phyloP scores from a whole-genome alignment of 1,284 basidiomycete species.

The Cryptococcus maquisensis region DNA sequence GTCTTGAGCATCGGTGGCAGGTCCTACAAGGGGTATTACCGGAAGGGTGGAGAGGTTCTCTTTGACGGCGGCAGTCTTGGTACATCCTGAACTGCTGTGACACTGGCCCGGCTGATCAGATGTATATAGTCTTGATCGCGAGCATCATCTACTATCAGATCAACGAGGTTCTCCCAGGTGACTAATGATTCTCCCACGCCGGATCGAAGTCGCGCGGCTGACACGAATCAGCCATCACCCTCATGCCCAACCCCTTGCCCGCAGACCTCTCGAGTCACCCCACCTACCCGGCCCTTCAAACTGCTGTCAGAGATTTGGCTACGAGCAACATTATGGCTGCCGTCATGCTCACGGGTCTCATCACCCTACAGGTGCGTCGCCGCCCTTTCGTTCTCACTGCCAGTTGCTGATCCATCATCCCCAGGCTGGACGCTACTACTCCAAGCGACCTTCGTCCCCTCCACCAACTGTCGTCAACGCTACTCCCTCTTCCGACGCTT shows the following conservation, averaged over 20 bases:
- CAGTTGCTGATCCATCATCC: not conserved
- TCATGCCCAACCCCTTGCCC: conserved; percentile 34
- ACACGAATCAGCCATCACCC: conserved; percentile 27
- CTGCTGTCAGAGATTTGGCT: conserved; percentile 40
- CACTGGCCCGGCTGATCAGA: not conserved
- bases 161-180: conserved; percentile 39
- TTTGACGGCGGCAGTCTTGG: conserved; percentile 44
- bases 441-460: conserved; percentile 18
- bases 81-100: conserved; percentile 14
- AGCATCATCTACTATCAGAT: conserved; percentile 42
- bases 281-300: conserved; percentile 31
- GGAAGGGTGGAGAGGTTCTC: conserved; percentile 38
- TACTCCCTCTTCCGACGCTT: not conserved
- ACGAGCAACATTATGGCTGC: conserved; percentile 46
- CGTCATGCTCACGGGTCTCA: conserved; percentile 46
- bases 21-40: conserved; percentile 30
- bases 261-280: conserved; percentile 25
- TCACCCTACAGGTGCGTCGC: conserved; percentile 42
- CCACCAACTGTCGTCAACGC: conserved; percentile 11
- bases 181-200: conserved; percentile 2
- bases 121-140: conserved; percentile 31
- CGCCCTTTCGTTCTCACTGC: not conserved
- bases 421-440: conserved; percentile 43
- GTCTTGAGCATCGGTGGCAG: conserved; percentile 29
- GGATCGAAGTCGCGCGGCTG: not conserved